Base-by-base conservation (phyloP, 352 stramenopile species). In the Peronospora belbahrii region DNA sequence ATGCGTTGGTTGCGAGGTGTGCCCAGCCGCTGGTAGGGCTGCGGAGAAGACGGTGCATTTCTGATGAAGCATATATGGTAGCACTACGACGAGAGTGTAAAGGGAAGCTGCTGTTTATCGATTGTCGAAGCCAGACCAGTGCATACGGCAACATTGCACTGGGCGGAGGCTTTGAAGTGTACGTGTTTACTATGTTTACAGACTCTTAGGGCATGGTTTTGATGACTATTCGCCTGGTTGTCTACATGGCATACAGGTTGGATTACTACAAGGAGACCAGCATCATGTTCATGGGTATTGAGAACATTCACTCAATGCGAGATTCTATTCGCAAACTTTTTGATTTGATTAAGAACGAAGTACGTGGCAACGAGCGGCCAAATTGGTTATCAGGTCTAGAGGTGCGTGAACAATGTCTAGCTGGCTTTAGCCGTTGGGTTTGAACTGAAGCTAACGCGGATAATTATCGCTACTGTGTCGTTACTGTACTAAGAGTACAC, bases 11-110 rank as follows among this genome's bases (percentile, higher is more conserved):
- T 20, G 97, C 85, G 28, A 70, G 96, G 20, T 96, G 81, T 40
- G 73, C 93, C 10, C 95, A 98, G 54, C 95, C 95, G 3, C 82
- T 97, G 47, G 87, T 98, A 1, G 96, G 96, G 5, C 58, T 99
- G 5, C 74, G 94, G 34, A 84, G 95, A 9, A 95, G 97, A 65
- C 78, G 86, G 2, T 97, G 81, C 59, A 64, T 70, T 0, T 76
- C 83, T 1, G 96, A 99, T 62, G 94, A 98, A 66, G 68, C 70
- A 0, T 89, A 72, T 32, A 80, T 93, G 49, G 40, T 50, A 8
- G 67, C 74, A 2, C 46, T 93, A 37, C 62, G 65, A 23, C 53
- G 62, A 19, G 74, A 92, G 47, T 71, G 72, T 45, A 66, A 62
- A 33, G 65, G 78, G 6, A 76, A 81, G 28, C 44, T 87, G 42